phyloP scores from a whole-genome alignment of 495 filamentous ascomycete genomes.

The Stereocaulon alpinum region DNA sequence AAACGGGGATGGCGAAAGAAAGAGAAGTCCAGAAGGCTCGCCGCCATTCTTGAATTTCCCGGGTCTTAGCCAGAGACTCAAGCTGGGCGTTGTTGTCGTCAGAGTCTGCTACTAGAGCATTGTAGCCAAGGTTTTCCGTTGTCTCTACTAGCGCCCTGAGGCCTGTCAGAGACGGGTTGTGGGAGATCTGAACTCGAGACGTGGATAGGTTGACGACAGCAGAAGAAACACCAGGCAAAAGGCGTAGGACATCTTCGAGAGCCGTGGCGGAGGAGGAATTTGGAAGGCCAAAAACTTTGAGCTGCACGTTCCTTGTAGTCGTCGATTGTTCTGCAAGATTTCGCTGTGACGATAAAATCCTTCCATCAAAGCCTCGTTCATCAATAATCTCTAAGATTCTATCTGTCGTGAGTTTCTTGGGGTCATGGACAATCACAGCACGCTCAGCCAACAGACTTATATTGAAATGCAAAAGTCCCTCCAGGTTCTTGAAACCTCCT shows the following conservation, averaged over 20 bases:
- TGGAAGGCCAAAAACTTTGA: conserved; percentile 75
- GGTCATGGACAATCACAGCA: conserved; percentile 80
- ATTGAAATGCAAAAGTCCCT: conserved; percentile 77
- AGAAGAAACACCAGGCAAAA: conserved; percentile 58
- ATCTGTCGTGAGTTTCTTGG: conserved; percentile 52
- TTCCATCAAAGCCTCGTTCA: conserved; percentile 81
- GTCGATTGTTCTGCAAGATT: conserved; percentile 29
- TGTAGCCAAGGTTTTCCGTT: conserved; percentile 70
- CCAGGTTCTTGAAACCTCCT: conserved; percentile 64
- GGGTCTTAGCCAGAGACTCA: conserved; percentile 90
- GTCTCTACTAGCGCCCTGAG: conserved; percentile 73
- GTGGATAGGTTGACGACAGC: conserved; percentile 61
- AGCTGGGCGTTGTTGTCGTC: conserved; percentile 97
- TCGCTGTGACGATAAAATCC: conserved; percentile 46
- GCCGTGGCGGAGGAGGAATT: conserved; percentile 57
- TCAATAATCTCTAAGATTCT: conserved; percentile 55
- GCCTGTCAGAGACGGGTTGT: conserved; percentile 59
- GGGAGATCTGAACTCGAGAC: conserved; percentile 57
- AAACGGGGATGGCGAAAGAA: conserved; percentile 81
- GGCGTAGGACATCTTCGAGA: conserved; percentile 57
- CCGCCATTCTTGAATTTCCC: conserved; percentile 89
- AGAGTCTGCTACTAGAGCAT: conserved; percentile 78
- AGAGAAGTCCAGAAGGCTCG: conserved; percentile 63
- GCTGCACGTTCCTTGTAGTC: conserved; percentile 46
- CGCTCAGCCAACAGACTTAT: conserved; percentile 88